Percentiles rank a stretch among this genome's conserved stretches.
These are phyloP conservation scores for Arbutus unedo DNA, from an alignment of 148 eudicot species.

Conservation along the genomic window DNA sequence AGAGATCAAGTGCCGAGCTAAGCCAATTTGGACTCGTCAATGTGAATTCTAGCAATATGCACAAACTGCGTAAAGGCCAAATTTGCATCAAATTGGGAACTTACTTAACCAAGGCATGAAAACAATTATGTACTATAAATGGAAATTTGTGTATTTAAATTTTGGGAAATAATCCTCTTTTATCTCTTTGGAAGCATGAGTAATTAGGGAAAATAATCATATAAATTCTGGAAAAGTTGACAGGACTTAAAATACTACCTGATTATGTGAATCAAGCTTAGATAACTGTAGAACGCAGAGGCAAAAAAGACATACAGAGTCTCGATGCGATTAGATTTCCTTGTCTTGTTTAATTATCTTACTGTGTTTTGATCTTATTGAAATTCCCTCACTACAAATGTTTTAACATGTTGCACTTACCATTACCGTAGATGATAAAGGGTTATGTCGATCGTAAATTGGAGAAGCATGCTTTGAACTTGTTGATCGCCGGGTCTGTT, in stretches of 20 bases:
- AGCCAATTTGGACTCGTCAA: no score
- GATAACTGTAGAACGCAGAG: not conserved
- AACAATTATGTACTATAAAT: no score
- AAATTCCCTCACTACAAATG: not conserved
- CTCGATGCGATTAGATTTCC: not conserved
- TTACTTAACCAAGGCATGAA: no score
- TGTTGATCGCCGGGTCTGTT: conserved; percentile 64
- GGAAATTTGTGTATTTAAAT: no score
- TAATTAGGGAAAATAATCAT: no score
- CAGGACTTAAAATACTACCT: not conserved
- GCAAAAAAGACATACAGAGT: not conserved
- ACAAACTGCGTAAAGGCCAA: no score
- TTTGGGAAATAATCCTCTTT: no score
- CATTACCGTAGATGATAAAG: conserved; percentile 49
- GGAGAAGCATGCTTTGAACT: conserved; percentile 55
- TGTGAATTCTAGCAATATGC: no score
- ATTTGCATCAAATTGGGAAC: no score
- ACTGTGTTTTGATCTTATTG: not conserved
- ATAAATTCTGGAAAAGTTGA: no score
- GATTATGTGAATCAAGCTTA: not conserved
- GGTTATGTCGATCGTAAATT: conserved; percentile 33
- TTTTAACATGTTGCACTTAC: not conserved
- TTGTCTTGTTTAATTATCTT: not conserved
- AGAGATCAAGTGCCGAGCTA: no score
- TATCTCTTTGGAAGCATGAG: no score